Evolutionary conservation across 495 filamentous ascomycete genomes (phyloP).

Genomic region (Penicillium bovifimosum): DNA sequence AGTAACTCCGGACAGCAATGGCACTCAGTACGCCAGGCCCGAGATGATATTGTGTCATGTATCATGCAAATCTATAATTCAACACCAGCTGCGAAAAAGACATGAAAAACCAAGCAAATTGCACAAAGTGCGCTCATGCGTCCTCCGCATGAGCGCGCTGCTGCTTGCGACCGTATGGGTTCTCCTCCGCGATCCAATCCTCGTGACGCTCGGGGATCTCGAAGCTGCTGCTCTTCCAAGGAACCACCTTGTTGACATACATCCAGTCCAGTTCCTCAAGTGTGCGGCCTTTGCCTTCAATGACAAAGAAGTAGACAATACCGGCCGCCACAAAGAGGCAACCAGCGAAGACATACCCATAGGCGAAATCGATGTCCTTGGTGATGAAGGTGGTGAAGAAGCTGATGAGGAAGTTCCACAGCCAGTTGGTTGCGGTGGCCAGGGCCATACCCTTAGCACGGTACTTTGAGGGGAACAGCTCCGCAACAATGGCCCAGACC

Average conservation of each 20-base stretch:
- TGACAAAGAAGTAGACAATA: slow-evolving; percentile 68
- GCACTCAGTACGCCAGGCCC: slow-evolving; percentile 11
- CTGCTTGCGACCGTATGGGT: slow-evolving; percentile 18
- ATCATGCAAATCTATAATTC: not conserved
- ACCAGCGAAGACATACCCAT: slow-evolving; percentile 72
- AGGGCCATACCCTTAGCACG: slow-evolving; percentile 68
- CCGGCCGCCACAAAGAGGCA: slow-evolving; percentile 55
- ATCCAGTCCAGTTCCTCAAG: slow-evolving; percentile 77
- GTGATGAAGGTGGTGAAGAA: slow-evolving; percentile 76
- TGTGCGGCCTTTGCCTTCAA: slow-evolving; percentile 56
- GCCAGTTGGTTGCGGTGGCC: slow-evolving; percentile 76
- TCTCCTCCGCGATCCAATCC: slow-evolving; percentile 16
- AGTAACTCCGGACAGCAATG: not conserved
- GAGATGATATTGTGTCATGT: slow-evolving; percentile 5
- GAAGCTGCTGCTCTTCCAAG: slow-evolving; percentile 54
- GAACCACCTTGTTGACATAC: slow-evolving; percentile 61
- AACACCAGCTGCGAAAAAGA: slow-evolving; percentile 4
- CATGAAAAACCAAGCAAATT: not conserved
- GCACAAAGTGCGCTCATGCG: slow-evolving; percentile 12
- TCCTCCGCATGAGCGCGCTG: slow-evolving; percentile 28
- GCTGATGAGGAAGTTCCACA: slow-evolving; percentile 77
- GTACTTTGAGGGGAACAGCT: slow-evolving; percentile 73
- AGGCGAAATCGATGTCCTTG: slow-evolving; percentile 58
- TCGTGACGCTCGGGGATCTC: slow-evolving; percentile 21
- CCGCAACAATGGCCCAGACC: slow-evolving; percentile 70